Base-by-base conservation (phyloP, 331 rosid species). In the Acacia pycnantha region DNA sequence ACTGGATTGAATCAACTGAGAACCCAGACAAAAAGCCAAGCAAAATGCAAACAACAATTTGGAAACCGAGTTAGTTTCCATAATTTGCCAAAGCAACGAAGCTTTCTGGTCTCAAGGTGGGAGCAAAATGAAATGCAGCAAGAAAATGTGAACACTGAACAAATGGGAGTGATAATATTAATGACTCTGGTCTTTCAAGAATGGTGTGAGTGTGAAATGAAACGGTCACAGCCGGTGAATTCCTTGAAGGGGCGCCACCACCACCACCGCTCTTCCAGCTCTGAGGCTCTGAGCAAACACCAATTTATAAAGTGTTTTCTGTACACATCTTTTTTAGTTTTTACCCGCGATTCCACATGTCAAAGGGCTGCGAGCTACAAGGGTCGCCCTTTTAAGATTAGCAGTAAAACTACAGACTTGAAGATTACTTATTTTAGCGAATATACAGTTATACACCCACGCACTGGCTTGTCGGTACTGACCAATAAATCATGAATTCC, bases 11-110 rank as follows among this genome's bases (percentile, higher is more conserved):
- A 85, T 86, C 73, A 92, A 50, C 71, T 81, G 88, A 75, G 84
- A 54, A 84, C 87, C 83, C 83, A 91, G 51, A 71, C 48, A 72
- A 76, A 88, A 85, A 44, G 83, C 87, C 37, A 87, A 76, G 26
- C 89, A 89, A 65, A 89, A 78, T 11, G 89, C 77, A 69, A 91
- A 51, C 24, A 87, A 67, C 41, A 85, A 64, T 87, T 85, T 94
- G 79, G 90, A 87, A 90, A 88, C 88, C 65, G 85, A 84, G 85
- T 35, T 91, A 70, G 82, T 78, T 86, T 84, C 91, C 99, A 94
- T 92, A 22, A 10, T 66, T 83, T 67, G 22, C 35, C 47, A 61
- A 24, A 66, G 44, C 58, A 47, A 61, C 35, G 16, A 13, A 47
- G 13, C 70, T 53, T 58, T 46, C 64, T 15, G 53, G 27, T 46